phyloP scores from a whole-genome alignment of 139 green algal genomes.

The Chlorella sp. region DNA sequence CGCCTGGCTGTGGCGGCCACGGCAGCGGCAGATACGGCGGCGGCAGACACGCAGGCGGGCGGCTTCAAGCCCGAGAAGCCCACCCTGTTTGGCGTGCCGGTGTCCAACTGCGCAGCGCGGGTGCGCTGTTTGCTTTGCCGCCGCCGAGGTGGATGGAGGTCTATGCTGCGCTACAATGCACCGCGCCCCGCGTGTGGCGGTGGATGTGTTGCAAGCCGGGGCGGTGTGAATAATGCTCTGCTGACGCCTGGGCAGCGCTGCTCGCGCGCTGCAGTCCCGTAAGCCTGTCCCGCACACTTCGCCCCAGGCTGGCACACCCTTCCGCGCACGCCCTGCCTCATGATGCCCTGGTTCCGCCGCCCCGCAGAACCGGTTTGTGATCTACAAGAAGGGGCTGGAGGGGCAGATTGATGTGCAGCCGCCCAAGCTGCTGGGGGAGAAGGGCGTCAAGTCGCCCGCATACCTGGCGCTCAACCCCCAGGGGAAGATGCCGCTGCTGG shows the following conservation, averaged over 20 bases:
- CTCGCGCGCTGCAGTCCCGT: no score
- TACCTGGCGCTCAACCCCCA: conserved; percentile 54
- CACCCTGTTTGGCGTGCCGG: conserved; percentile 69
- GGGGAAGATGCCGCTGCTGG: conserved; percentile 81
- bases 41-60: background rate
- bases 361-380: conserved; percentile 56
- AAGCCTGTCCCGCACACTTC: no score
- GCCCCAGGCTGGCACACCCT: no score
- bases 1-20: background rate
- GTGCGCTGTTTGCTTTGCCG: conserved; percentile 7
- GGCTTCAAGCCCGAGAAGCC: conserved; percentile 41
- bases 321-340: no score
- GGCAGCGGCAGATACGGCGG: background rate
- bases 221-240: no score
- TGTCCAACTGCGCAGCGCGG: conserved; percentile 74
- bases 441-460: conserved; percentile 59
- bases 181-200: no score
- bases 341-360: no score
- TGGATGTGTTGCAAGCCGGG: no score
- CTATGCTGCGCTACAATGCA: no score
- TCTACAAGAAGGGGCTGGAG: conserved; percentile 75
- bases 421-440: conserved; percentile 55
- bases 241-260: no score
- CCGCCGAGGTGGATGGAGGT: no score
- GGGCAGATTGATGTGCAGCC: conserved; percentile 63